Base-by-base conservation (phyloP, 495 filamentous ascomycete species). In the Clavariopsis aquatica region DNA sequence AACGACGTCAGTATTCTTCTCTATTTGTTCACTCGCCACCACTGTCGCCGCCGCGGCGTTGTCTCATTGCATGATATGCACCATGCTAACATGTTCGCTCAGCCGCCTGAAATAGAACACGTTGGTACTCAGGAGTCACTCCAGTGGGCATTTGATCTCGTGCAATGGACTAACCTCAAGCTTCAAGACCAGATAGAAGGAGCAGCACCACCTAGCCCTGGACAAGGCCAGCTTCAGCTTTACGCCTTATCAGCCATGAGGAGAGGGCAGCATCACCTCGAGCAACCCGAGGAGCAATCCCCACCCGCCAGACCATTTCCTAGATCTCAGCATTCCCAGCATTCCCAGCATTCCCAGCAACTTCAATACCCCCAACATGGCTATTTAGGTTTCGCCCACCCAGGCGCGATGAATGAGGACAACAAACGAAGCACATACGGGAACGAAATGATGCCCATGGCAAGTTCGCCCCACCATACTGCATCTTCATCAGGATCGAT, bases 91-190 rank as follows among this genome's bases (percentile, higher is more conserved):
- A n/a, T 2, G 8, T 0, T 8, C n/a, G 15, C 24, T 46, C 54
- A 71, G 69, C 49, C 38, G 1, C 62, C 61, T 27, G 60, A 62
- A 26, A 34, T 62, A 26, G 60, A 68, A 26, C 20, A 46, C 23
- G 23, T 46, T 24, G 47, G 56, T 28, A 54, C 52, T 23, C 41
- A 34, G 23, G 57, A 59, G 19, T 62, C 60, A 12, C 53, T 71
- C 17, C 45, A 63, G 29, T 71, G 69, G 69, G 65, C 63, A 9
- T 43, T 68, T 59, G 65, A 68, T 24, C 60, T 65, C 7, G 51
- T 68, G 60, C 69, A 62, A 67, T 71, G 68, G 68, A 64, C 20
- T 61, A 71, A 67, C 24, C 19, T 66, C 29, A 57, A 57, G n/a
- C 58, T 70, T 41, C 57, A 28, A 56, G 59, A 55, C 8, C 36